Percentiles rank a stretch among this genome's conserved stretches.
Evolutionary conservation across 495 filamentous ascomycete genomes (phyloP).

Genomic region (Tetracladium setigerum): DNA sequence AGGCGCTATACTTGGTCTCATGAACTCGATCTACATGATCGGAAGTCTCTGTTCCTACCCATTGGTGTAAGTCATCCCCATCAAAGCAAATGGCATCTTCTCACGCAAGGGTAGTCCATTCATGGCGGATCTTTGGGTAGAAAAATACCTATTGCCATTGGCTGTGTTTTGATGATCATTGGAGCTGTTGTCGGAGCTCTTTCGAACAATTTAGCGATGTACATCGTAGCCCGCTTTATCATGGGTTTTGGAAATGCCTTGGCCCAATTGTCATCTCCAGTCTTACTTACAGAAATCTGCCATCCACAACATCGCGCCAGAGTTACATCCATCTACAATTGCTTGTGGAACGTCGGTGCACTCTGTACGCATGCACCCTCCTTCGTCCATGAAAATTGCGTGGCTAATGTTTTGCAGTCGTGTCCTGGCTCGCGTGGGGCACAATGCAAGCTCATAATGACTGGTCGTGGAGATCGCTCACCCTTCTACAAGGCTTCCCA

Average conservation of each 20-base stretch:
- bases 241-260: slow-evolving; percentile 22
- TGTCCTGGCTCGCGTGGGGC: slow-evolving; percentile 19
- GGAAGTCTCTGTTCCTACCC: slow-evolving; percentile 58
- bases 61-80: slow-evolving; percentile 41
- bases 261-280: slow-evolving; percentile 24
- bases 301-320: slow-evolving; percentile 28
- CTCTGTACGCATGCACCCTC: slow-evolving; percentile 15
- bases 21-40: slow-evolving; percentile 62
- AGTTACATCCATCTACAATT: slow-evolving; percentile 24
- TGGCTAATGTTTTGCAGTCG: slow-evolving; percentile 14
- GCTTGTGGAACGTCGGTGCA: slow-evolving; percentile 21
- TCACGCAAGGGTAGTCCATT: slow-evolving; percentile 38
- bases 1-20: slow-evolving; percentile 49
- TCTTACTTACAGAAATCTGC: slow-evolving; percentile 26
- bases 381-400: not conserved
- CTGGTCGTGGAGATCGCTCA: slow-evolving; percentile 21
- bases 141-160: slow-evolving; percentile 39
- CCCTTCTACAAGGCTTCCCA: slow-evolving; percentile 21
- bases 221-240: slow-evolving; percentile 23
- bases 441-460: slow-evolving; percentile 14
- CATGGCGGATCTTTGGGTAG: slow-evolving; percentile 33
- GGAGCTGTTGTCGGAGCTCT: slow-evolving; percentile 41
- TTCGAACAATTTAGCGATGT: slow-evolving; percentile 26
- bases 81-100: not conserved
- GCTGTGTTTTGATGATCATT: slow-evolving; percentile 41